Conservation (phyloP, 2,329 filamentous ascomycete species). For the Aspergillus alliaceus region DNA sequence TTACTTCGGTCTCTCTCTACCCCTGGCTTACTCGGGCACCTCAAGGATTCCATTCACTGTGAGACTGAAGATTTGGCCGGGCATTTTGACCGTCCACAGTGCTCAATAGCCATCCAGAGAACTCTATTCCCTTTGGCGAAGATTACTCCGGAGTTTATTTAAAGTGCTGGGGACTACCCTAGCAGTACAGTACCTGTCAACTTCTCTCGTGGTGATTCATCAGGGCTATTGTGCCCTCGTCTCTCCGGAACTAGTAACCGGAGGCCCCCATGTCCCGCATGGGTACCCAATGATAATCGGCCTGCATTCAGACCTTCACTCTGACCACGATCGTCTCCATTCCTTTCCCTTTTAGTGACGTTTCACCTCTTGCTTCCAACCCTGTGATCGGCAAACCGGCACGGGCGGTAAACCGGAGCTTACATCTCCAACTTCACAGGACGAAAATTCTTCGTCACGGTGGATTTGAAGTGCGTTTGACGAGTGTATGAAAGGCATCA, state of each 20-base stretch:
- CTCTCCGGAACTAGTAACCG: not conserved
- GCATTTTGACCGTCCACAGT: too few relatives aligned
- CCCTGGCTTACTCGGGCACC: too few relatives aligned
- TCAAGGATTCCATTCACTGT: too few relatives aligned
- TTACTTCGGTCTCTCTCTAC: too few relatives aligned
- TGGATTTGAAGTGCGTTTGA: not conserved
- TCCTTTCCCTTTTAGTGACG: not conserved
- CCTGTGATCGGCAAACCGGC: slow-evolving; percentile 34
- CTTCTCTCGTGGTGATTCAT: not conserved
- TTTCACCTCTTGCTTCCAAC: not conserved
- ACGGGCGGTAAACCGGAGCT: slow-evolving; percentile 20
- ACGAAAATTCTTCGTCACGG: not conserved
- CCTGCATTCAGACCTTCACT: not conserved
- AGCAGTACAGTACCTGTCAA: not conserved
- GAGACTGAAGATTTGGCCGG: too few relatives aligned
- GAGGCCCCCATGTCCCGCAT: slow-evolving; percentile 3
- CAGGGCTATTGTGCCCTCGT: not conserved
- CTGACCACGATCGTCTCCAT: not conserved
- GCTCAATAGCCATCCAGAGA: too few relatives aligned
- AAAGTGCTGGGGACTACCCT: too few relatives aligned
- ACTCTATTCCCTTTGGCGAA: not conserved
- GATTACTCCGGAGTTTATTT: too few relatives aligned
- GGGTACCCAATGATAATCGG: slow-evolving; percentile 8
- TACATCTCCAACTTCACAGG: slow-evolving; percentile 5
- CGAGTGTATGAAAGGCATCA: not conserved